Percentiles rank a stretch among this genome's conserved stretches.
Evolutionary conservation across 2,329 filamentous ascomycete species (phyloP).

Genomic region (Cordyceps cateniannulata): DNA sequence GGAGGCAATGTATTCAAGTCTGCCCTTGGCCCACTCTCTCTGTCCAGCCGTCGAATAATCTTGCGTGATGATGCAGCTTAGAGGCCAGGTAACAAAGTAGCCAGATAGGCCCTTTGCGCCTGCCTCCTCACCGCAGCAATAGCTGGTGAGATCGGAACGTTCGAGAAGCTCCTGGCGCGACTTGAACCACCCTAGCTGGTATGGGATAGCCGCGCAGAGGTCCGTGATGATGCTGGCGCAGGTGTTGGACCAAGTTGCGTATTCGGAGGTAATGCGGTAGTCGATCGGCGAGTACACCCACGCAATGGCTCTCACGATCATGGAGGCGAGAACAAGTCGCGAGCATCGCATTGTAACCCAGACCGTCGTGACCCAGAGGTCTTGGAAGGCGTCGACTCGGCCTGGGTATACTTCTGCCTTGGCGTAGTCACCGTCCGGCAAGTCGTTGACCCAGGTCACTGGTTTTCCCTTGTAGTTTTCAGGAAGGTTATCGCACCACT

Average conservation of each 20-base stretch:
- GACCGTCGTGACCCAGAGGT: constrained; percentile 52
- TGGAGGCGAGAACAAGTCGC: constrained; percentile 47
- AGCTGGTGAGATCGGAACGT: constrained; percentile 35
- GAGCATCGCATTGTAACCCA: constrained; percentile 51
- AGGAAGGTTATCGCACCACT: constrained; percentile 46
- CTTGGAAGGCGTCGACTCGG: constrained; percentile 51
- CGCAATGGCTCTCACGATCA: constrained; percentile 52
- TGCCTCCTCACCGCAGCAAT: constrained; percentile 44
- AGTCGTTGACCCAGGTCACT: constrained; percentile 50
- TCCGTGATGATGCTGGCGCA: constrained; percentile 50
- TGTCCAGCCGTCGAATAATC: constrained; percentile 56
- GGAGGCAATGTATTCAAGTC: constrained; percentile 48
- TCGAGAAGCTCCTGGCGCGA: constrained; percentile 36
- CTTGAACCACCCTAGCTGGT: constrained; percentile 53
- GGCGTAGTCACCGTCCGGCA: constrained; percentile 44
- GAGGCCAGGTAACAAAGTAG: constrained; percentile 54
- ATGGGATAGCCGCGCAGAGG: constrained; percentile 56
- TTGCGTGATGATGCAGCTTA: constrained; percentile 46
- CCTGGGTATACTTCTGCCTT: constrained; percentile 54
- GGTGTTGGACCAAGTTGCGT: constrained; percentile 45
- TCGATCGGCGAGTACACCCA: constrained; percentile 56
- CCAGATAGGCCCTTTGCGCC: constrained; percentile 48
- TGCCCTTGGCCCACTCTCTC: constrained; percentile 47
- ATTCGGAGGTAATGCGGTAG: constrained; percentile 57
- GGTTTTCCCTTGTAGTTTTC: constrained; percentile 44